Evolutionary conservation across 1,284 basidiomycete species (phyloP).

Genomic region (Apiotrichum laibachii): DNA sequence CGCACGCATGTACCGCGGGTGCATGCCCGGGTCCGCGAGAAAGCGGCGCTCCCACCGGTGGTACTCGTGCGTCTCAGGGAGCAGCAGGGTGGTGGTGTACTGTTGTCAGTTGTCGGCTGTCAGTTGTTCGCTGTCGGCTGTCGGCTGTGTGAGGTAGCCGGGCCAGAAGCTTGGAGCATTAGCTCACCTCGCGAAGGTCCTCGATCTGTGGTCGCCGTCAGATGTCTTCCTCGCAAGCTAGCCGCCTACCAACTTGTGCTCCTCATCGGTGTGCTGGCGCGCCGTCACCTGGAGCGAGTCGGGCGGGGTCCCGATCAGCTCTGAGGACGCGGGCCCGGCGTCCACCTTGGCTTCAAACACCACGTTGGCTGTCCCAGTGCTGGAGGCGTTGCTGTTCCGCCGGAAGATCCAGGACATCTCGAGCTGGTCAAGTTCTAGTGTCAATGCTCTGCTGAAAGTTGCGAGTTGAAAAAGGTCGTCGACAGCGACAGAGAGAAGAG

Average conservation of each 20-base stretch:
- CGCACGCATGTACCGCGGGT: conserved; percentile 76
- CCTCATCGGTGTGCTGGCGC: conserved; percentile 62
- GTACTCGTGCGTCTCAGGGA: conserved; percentile 68
- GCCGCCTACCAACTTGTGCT: conserved; percentile 37
- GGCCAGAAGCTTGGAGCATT: neutral
- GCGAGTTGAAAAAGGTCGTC: too few relatives aligned
- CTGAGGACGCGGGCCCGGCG: neutral
- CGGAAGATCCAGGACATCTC: too few relatives aligned
- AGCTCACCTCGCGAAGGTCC: conserved; percentile 61
- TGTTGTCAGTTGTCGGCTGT: conserved; percentile 46
- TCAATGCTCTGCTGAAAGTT: too few relatives aligned
- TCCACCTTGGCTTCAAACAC: neutral
- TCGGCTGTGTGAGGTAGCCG: too few relatives aligned
- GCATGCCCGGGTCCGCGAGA: conserved; percentile 68
- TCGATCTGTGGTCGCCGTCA: conserved; percentile 54
- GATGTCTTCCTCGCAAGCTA: rapidly evolving
- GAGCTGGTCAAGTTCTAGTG: too few relatives aligned
- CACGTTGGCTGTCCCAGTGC: neutral
- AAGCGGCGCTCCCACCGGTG: conserved; percentile 71
- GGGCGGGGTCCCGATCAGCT: neutral
- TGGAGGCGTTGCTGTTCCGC: neutral
- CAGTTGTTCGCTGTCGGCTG: too few relatives aligned
- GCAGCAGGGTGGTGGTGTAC: conserved; percentile 63
- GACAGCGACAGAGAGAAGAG: too few relatives aligned
- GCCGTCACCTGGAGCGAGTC: conserved; percentile 47